A percentile compares a stretch with the other conserved stretches of the same genome.
phyloP scores from a whole-genome alignment of 2,329 filamentous ascomycete genomes.

The Byssoonygena ceratinophila region DNA sequence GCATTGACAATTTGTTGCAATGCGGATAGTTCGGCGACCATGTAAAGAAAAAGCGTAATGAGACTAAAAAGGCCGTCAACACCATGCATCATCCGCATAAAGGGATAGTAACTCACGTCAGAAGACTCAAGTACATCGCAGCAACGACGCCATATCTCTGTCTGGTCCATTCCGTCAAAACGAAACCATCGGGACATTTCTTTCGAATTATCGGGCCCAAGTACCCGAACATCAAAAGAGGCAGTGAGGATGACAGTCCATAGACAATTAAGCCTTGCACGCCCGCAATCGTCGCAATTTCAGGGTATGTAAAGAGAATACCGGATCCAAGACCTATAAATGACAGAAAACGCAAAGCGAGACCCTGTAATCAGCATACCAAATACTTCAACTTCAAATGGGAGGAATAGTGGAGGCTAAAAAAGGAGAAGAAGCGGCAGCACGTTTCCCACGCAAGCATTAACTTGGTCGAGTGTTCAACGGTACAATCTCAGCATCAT shows the following conservation, averaged over 20 bases:
- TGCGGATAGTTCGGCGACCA: conserved; percentile 73
- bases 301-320: conserved; percentile 71
- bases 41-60: conserved; percentile 74
- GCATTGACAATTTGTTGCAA: conserved; percentile 67
- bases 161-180: conserved; percentile 73
- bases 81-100: not conserved
- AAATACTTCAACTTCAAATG: conserved; percentile 14
- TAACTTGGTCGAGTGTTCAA: conserved; percentile 95
- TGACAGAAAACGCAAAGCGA: conserved; percentile 14
- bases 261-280: conserved; percentile 71
- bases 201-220: conserved; percentile 66
- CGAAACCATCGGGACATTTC: conserved; percentile 74
- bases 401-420: conserved; percentile 22
- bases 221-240: conserved; percentile 62
- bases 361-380: conserved; percentile 37
- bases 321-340: conserved; percentile 65
- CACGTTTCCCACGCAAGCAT: conserved; percentile 98
- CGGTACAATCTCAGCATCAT: conserved; percentile 91
- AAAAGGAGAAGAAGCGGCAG: conserved; percentile 62
- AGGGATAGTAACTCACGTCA: conserved; percentile 44
- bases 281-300: conserved; percentile 67
- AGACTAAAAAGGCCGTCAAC: conserved; percentile 35
- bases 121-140: conserved; percentile 62
- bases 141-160: conserved; percentile 62
- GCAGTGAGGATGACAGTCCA: conserved; percentile 59